These are phyloP conservation scores for Crassisporium funariophilum DNA, from an alignment of 768 basidiomycete species.

Conservation along the genomic window DNA sequence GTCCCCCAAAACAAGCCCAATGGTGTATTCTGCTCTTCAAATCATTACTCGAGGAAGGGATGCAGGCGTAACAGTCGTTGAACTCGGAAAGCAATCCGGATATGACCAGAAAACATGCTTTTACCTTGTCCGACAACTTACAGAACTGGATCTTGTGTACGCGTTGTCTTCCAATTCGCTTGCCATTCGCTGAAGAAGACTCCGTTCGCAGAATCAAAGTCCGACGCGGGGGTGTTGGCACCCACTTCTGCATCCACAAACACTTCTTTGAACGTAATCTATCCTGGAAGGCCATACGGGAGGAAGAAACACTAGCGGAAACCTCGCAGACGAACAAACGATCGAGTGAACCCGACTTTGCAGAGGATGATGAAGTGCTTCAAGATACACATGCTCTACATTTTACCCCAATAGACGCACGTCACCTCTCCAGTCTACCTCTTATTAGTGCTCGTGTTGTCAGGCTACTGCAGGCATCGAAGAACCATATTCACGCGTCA, in stretches of 20 bases:
- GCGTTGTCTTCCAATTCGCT: conserved; percentile 24
- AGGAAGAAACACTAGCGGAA: conserved; percentile 63
- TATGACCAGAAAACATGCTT: conserved; percentile 92
- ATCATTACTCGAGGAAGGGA: conserved; percentile 82
- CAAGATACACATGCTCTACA: conserved; percentile 35
- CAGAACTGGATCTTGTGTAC: conserved; percentile 74
- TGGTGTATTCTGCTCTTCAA: conserved; percentile 85
- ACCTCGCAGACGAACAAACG: conserved; percentile 23
- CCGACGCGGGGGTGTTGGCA: conserved; percentile 74
- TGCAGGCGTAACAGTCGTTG: conserved; percentile 74
- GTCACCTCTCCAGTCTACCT: conserved; percentile 74
- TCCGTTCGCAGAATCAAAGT: conserved; percentile 61
- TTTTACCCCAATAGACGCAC: conserved; percentile 77
- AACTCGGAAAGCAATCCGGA: conserved; percentile 73
- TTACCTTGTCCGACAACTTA: conserved; percentile 78
- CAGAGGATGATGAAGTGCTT: conserved; percentile 36
- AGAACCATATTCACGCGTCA: conserved; percentile 69
- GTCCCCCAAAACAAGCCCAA: conserved; percentile 80
- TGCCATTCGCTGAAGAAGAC: too few relatives aligned
- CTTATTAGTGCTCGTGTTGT: conserved; percentile 72
- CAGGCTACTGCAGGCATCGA: conserved; percentile 70
- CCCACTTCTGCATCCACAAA: conserved; percentile 79
- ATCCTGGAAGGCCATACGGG: conserved; percentile 75
- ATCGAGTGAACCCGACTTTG: conserved; percentile 28
- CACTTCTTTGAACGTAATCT: conserved; percentile 79